Evolutionary conservation across 768 basidiomycete genomes (phyloP).

Genomic region (Kondoa malvinella): DNA sequence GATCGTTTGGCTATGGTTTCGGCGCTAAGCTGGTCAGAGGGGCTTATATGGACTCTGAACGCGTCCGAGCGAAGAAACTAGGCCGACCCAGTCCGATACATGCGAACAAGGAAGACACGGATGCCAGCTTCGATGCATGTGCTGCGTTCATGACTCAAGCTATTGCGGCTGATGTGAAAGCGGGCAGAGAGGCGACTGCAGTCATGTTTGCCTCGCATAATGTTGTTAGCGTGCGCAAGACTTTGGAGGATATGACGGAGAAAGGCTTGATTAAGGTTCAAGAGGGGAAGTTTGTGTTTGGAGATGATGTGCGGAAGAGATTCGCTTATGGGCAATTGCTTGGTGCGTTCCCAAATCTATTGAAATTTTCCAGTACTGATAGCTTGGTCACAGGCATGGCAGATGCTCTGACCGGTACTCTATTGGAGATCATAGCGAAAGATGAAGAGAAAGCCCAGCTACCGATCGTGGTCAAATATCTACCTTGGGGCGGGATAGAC

Average conservation of each 20-base stretch:
- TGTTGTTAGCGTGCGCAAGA: constrained; percentile 19
- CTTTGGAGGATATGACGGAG: constrained; percentile 15
- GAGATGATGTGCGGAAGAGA: constrained; percentile 21
- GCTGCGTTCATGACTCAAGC: constrained; percentile 20
- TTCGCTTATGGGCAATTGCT: constrained; percentile 27
- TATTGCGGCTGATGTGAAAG: constrained; percentile 13
- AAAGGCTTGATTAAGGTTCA: constrained; percentile 19
- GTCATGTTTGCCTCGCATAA: constrained; percentile 28
- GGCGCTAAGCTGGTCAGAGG: constrained; percentile 29
- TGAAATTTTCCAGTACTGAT: not conserved
- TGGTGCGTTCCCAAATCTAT: constrained; percentile 15
- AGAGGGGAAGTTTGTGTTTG: constrained; percentile 18
- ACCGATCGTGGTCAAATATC: constrained; percentile 25
- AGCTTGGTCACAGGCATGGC: constrained; percentile 21
- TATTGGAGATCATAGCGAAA: constrained; percentile 13
- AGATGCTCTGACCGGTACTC: constrained; percentile 21
- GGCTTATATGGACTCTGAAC: constrained; percentile 27
- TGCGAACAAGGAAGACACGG: constrained; percentile 26
- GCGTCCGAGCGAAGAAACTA: not conserved
- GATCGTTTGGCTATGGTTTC: constrained; percentile 22
- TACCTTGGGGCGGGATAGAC: constrained; percentile 26
- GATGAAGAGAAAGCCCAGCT: not conserved
- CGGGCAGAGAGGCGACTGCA: constrained; percentile 11
- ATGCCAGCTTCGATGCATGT: constrained; percentile 26
- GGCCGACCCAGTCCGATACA: constrained; percentile 6